Evolutionary conservation across 495 filamentous ascomycete genomes (phyloP), one percentile per base, ranked within the genome.

Genomic region (Podospora australis): DNA sequence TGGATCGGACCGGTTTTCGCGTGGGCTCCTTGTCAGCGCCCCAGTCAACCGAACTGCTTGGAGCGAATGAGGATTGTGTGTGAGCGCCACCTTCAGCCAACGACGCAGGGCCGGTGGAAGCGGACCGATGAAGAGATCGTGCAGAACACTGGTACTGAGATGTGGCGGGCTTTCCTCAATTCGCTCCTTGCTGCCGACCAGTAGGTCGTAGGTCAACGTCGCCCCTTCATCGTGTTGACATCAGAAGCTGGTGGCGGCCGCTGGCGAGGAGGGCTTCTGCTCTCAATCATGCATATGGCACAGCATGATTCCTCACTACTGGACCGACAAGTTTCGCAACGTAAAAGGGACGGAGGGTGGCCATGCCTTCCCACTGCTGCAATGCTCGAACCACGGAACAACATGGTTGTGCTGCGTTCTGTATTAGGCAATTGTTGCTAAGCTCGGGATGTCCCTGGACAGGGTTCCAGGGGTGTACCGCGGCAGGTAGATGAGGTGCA

Each of bases 1-100:
- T 50, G 50, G 52, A 53, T 56, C 59, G 59, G 59, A 56, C 59
- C 59, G 56, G 56, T 49, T 56, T 39, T 53, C 44, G 59, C 53
- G 56, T 58, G 44, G 44, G 23, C 23, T 44, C 50, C 58, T 43
- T 48, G 54, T 53, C 44, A 41, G 21, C 21, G 40, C 14, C n/a
- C 39, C 39, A 16, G 26, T 36, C 41, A 48, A 54, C 44, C 45
- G 38, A 50, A 40, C 30, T 17, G 16, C 22, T 14, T 44, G 45
- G 38, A 16, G 44, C 58, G 39, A 60, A 55, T 55, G 46, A 40
- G 46, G 55, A 17, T 7, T 20, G 4, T 14, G 26, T 6, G 23
- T 24, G 20, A 19, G 40, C 48, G 48, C 54, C 48, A 49, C 41
- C 34, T 21, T 9, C 24, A 39, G 38, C 54, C 43, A 49, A 45